phyloP scores from a whole-genome alignment of 2,329 filamentous ascomycete species.

The Neopestalotiopsis sp. region DNA sequence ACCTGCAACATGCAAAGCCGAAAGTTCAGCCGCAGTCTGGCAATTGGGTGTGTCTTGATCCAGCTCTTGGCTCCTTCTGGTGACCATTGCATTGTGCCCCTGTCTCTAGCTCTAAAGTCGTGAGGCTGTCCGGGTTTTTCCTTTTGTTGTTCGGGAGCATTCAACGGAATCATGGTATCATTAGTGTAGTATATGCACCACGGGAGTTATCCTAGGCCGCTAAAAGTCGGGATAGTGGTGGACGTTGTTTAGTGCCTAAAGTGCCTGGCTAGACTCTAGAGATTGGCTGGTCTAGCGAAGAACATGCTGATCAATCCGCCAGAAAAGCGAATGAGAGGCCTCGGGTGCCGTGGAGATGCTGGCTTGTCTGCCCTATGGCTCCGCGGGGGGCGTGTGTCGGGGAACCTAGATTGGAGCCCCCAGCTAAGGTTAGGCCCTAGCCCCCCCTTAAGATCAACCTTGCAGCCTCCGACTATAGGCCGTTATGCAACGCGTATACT shows the following conservation, averaged over 20 bases:
- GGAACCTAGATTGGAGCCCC: neutral
- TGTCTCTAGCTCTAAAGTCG: neutral
- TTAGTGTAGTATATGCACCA: too few relatives aligned
- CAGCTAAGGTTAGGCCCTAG: neutral
- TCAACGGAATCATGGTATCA: too few relatives aligned
- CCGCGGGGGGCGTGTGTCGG: neutral
- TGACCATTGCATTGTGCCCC: neutral
- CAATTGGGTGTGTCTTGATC: neutral
- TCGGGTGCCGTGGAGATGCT: neutral
- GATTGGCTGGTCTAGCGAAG: too few relatives aligned
- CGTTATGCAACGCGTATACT: too few relatives aligned
- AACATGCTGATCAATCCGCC: neutral
- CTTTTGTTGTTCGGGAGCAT: too few relatives aligned
- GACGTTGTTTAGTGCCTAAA: too few relatives aligned
- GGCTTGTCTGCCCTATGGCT: neutral
- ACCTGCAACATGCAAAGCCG: neutral
- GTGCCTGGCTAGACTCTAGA: too few relatives aligned
- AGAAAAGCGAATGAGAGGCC: neutral
- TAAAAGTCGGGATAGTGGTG: too few relatives aligned
- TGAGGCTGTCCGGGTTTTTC: too few relatives aligned
- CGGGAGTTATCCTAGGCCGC: too few relatives aligned
- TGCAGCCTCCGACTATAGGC: neutral
- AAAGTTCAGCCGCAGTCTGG: neutral
- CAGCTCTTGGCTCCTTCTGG: neutral
- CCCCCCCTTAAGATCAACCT: neutral